Percentiles rank a stretch among this genome's conserved stretches.
These are phyloP conservation scores for Ustilago lituana DNA, from an alignment of 1,284 basidiomycete species.

Conservation along the genomic window DNA sequence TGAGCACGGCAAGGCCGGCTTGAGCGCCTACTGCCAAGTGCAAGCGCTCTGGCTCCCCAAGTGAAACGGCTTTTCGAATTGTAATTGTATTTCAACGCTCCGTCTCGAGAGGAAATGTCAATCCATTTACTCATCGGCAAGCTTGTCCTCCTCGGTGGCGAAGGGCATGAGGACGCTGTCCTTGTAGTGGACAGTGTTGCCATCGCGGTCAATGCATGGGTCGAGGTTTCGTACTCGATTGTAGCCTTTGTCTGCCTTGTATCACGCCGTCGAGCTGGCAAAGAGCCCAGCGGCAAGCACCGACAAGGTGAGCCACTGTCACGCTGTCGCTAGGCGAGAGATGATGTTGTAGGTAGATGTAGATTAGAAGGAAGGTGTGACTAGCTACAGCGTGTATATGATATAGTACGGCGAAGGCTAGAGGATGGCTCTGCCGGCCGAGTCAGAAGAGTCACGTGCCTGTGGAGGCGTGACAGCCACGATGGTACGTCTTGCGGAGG, in stretches of 20 bases:
- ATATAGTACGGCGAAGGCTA: no score
- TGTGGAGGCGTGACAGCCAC: no score
- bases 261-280: conserved; percentile 3
- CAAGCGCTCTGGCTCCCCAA: conserved; percentile 26
- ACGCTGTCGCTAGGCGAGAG: no score
- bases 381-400: no score
- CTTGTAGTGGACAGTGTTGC: conserved; percentile 75
- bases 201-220: conserved; percentile 89
- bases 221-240: conserved; percentile 71
- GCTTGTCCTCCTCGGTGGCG: conserved; percentile 66
- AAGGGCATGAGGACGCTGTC: conserved; percentile 68
- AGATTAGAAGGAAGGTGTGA: no score
- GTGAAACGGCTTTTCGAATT: no score
- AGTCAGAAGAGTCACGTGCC: no score
- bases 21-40: conserved; percentile 20
- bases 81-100: no score
- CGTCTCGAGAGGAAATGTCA: no score
- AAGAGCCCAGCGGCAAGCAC: not conserved
- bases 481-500: no score
- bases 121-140: conserved; percentile 68
- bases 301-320: conserved; percentile 2
- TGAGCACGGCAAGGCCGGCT: conserved; percentile 22
- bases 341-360: no score
- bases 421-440: no score
- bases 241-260: conserved; percentile 22